Percentiles rank a stretch among this genome's conserved stretches.
Evolutionary conservation across 176 grass and related monocot genomes (phyloP).

Genomic region (Cenchrus fungigraminus): DNA sequence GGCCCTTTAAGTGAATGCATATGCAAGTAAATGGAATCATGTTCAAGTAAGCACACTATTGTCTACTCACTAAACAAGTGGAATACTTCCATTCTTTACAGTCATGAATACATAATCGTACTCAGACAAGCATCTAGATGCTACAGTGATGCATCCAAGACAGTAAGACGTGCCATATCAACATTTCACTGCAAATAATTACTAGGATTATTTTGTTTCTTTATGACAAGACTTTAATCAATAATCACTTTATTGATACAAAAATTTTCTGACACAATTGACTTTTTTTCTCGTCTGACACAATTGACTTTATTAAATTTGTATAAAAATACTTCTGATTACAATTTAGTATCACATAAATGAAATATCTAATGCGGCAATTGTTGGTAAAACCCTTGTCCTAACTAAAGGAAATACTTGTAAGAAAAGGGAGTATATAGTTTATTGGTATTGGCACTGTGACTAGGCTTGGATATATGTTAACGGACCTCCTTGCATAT

Average conservation of each 20-base stretch:
- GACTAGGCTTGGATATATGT: not conserved
- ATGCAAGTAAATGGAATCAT: not conserved
- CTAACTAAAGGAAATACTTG: no score
- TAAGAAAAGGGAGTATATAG: no score
- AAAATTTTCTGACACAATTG: not conserved
- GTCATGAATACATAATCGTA: not conserved
- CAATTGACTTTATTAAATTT: no score
- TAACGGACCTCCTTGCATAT: constrained; percentile 88
- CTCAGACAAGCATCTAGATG: not conserved
- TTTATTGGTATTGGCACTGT: no score
- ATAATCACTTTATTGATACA: not conserved
- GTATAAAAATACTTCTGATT: no score
- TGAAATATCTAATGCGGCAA: no score
- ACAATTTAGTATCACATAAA: no score
- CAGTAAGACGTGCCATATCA: not conserved
- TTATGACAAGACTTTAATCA: not conserved
- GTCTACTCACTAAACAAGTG: not conserved
- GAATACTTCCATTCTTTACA: not conserved
- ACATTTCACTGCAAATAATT: not conserved
- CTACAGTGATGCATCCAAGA: not conserved
- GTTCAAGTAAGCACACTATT: not conserved
- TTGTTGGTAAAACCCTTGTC: no score
- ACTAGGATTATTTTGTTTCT: not conserved
- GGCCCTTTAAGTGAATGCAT: not conserved
- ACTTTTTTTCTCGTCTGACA: no score